Conservation (phyloP, 768 basidiomycete genomes). For the Pisolithus tinctorius region DNA sequence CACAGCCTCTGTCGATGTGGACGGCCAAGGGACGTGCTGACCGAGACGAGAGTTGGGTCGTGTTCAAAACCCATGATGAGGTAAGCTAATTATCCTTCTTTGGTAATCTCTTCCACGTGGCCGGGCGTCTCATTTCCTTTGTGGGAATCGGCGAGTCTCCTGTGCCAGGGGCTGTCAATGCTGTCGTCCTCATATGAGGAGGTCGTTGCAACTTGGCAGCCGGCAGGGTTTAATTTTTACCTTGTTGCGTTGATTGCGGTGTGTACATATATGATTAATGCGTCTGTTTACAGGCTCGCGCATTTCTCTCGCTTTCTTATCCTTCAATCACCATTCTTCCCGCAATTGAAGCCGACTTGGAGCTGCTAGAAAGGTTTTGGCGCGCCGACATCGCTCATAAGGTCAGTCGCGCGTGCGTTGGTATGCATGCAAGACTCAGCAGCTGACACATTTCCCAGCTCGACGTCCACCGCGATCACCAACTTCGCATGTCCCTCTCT, state of each 20-base stretch:
- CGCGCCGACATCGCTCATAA: constrained; percentile 33
- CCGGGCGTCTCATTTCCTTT: constrained; percentile 3
- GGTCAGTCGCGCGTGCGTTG: constrained; percentile 9
- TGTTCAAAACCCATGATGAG: constrained; percentile 56
- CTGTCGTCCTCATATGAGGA: not conserved
- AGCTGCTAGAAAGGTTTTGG: constrained; percentile 52
- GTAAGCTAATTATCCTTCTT: constrained; percentile 31
- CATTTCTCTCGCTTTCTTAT: constrained; percentile 46
- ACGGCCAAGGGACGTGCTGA: constrained; percentile 30
- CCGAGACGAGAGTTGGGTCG: constrained; percentile 43
- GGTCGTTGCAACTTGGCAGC: too few relatives aligned
- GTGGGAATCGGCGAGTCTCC: constrained; percentile 12
- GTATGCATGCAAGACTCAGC: constrained; percentile 4
- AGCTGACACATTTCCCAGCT: constrained; percentile 2
- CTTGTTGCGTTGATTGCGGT: too few relatives aligned
- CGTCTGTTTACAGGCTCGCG: constrained; percentile 38
- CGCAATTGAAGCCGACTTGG: constrained; percentile 57
- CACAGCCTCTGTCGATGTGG: constrained; percentile 43
- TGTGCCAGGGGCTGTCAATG: not conserved
- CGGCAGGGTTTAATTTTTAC: too few relatives aligned
- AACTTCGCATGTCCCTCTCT: constrained; percentile 30
- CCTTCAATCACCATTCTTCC: constrained; percentile 41
- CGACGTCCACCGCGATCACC: constrained; percentile 9
- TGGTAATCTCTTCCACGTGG: constrained; percentile 1
- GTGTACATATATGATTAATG: not conserved